phyloP scores from a whole-genome alignment of 352 stramenopile species.

The Pilasporangium apinafurcum region DNA sequence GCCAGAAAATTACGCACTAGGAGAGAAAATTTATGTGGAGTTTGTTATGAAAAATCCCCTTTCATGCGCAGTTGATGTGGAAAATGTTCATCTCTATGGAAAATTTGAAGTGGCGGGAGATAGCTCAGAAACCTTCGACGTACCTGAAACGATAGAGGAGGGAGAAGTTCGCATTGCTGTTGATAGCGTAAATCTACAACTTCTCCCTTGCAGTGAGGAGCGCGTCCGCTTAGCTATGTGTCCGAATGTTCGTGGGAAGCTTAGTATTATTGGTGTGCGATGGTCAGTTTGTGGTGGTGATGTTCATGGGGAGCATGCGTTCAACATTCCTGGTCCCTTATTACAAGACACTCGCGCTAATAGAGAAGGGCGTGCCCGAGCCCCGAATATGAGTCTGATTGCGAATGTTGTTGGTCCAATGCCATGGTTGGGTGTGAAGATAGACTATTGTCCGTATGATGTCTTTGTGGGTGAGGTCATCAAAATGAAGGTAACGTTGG shows the following conservation, averaged over 20 bases:
- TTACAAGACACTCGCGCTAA: slow-evolving; percentile 76
- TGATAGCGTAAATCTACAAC: slow-evolving; percentile 64
- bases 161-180: slow-evolving; percentile 37
- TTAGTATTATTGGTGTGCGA: slow-evolving; percentile 62
- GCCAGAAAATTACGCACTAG: slow-evolving; percentile 58
- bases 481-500: slow-evolving; percentile 35
- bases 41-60: slow-evolving; percentile 87
- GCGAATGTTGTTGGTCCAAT: slow-evolving; percentile 66
- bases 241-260: slow-evolving; percentile 43
- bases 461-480: slow-evolving; percentile 63
- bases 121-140: slow-evolving; percentile 24
- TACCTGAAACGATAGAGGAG: slow-evolving; percentile 22
- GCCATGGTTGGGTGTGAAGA: slow-evolving; percentile 76
- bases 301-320: slow-evolving; percentile 75
- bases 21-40: slow-evolving; percentile 80
- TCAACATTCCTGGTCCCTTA: slow-evolving; percentile 72
- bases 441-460: slow-evolving; percentile 33
- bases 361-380: slow-evolving; percentile 60
- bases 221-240: slow-evolving; percentile 61
- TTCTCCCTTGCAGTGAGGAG: slow-evolving; percentile 72
- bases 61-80: slow-evolving; percentile 75
- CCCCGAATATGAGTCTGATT: slow-evolving; percentile 70
- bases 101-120: slow-evolving; percentile 37
- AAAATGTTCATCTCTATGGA: slow-evolving; percentile 78
- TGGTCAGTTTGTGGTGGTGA: slow-evolving; percentile 82